A percentile compares a stretch with the other conserved stretches of the same genome.
Conservation (phyloP, 306 rosid genomes). For the Sophora flavescens region DNA sequence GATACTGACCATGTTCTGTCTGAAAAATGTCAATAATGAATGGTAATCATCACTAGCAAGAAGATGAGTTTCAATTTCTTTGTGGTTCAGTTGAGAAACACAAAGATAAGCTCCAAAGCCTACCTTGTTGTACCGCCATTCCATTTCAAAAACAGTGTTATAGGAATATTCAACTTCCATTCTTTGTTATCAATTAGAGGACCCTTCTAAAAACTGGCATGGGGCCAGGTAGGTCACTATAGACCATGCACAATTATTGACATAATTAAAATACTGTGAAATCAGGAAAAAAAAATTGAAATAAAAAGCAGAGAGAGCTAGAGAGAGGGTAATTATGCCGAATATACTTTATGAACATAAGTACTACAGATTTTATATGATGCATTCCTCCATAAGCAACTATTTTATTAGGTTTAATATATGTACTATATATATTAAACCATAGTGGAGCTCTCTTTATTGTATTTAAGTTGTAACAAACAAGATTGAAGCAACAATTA, state of each 20-base stretch:
- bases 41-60: constrained; percentile 41
- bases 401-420: constrained; percentile 8
- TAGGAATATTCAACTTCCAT: constrained; percentile 35
- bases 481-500: constrained; percentile 39
- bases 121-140: constrained; percentile 33
- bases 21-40: constrained; percentile 40
- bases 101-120: constrained; percentile 11
- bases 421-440: neutral
- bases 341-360: constrained; percentile 5
- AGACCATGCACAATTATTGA: constrained; percentile 37
- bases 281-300: neutral
- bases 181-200: constrained; percentile 29
- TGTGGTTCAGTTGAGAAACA: constrained; percentile 40
- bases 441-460: constrained; percentile 32
- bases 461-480: constrained; percentile 26
- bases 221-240: constrained; percentile 33
- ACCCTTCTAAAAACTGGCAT: constrained; percentile 38
- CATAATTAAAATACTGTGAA: constrained; percentile 33
- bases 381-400: constrained; percentile 14
- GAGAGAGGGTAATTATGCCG: no score
- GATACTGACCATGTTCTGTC: constrained; percentile 41
- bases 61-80: constrained; percentile 30
- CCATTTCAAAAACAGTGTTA: constrained; percentile 38
- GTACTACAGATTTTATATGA: neutral
- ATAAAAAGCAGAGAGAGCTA: no score